Conservation (phyloP, 495 filamentous ascomycete genomes). For the Podospora comata region DNA sequence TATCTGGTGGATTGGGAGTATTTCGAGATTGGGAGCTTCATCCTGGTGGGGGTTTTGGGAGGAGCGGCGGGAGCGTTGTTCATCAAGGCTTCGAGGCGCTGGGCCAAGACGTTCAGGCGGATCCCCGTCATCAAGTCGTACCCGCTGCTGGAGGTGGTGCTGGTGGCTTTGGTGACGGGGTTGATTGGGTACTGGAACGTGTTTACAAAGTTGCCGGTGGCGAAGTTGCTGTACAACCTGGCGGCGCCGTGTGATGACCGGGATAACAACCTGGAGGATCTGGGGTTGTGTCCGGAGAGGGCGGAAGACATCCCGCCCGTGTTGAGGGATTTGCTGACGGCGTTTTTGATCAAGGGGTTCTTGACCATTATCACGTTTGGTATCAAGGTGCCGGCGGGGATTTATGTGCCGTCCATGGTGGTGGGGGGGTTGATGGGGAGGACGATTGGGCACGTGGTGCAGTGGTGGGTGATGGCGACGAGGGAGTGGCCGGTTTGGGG, state of each 20-base stretch:
- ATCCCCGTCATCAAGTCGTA: conserved; percentile 75
- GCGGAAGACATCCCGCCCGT: conserved; percentile 71
- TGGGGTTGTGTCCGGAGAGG: conserved; percentile 72
- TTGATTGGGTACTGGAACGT: conserved; percentile 89
- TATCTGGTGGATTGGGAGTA: conserved; percentile 92
- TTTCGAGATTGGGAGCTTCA: conserved; percentile 85
- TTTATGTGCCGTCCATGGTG: conserved; percentile 98
- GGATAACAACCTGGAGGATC: conserved; percentile 54
- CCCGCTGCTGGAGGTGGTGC: conserved; percentile 80
- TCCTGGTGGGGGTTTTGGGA: conserved; percentile 78
- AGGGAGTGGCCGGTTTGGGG: conserved; percentile 70
- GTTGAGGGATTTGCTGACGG: conserved; percentile 64
- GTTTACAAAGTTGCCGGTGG: conserved; percentile 83
- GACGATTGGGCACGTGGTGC: conserved; percentile 79
- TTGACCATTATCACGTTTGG: conserved; percentile 88
- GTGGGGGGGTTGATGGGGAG: conserved; percentile 92
- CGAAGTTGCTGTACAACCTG: conserved; percentile 85
- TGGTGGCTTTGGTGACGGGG: conserved; percentile 84
- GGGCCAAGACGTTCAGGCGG: conserved; percentile 84
- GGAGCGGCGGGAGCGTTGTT: conserved; percentile 85
- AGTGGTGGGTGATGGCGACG: conserved; percentile 73
- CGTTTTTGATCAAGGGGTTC: conserved; percentile 85
- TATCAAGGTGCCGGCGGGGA: conserved; percentile 92
- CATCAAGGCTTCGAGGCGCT: conserved; percentile 89
- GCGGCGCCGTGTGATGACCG: conserved; percentile 72